Base-by-base conservation (phyloP, 1,284 basidiomycete genomes). In the Leccinum angustisporum region DNA sequence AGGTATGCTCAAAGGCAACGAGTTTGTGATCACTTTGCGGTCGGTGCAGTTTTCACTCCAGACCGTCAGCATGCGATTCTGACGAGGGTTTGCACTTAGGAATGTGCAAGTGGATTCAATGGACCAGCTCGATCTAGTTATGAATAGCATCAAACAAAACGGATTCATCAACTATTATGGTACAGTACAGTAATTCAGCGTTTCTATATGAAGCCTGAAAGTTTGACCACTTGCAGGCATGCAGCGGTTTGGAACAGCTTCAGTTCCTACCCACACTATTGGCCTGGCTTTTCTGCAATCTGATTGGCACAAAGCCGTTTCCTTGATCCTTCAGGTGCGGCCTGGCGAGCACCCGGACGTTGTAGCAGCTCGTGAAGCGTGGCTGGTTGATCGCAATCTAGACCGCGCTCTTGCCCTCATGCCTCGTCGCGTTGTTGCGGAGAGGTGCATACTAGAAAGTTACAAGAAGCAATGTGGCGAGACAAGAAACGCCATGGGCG, bases 81-180 rank as follows among this genome's bases (percentile, higher is more conserved):
- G 50, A 67, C 57, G 54, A n/a, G 14, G 25, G n/a, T 18, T 38
- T 16, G 40, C 43, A 43, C 56, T 11, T 69, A 96, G 95, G 67
- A 97, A 92, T 70, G 89, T 97, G 7, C 86, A 91, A 68, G 87
- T 87, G 8, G 86, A 91, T 57, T 87, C 88, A 2, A 78, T 81
- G 64, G 86, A 90, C 46, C 86, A 84, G 1, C 80, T 98, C 53
- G 86, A 94, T 66, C 81, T 81, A 61, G 90, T 91, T 0, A 84
- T 99, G 82, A 80, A 83, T n/a, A 89, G 86, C 3, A 83, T 99
- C 59, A 91, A 94, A 74, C 79, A 83, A 54, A 86, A 86, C 59
- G 97, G 97, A 0, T 98, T 98, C 76, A 92, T 99, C 75, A 99
- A 99, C 75, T 99, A 98, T 73, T 99, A 97, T 73, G 97, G 94